Base-by-base conservation (phyloP, 192 early-diverging fungal genomes). In the Rhizophagus clarus region DNA sequence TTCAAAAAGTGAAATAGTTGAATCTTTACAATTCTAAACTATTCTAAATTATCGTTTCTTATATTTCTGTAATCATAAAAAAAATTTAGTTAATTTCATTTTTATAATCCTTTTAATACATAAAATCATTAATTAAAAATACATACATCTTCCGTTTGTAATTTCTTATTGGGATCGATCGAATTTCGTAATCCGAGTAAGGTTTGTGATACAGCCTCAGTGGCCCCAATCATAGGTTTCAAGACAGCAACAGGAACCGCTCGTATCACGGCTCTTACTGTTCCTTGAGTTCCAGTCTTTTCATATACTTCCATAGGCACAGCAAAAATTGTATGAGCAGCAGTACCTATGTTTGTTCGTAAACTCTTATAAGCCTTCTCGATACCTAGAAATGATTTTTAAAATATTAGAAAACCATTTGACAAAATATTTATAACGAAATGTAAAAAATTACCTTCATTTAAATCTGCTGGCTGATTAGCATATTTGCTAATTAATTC, bases 211-310 rank as follows among this genome's bases (percentile, higher is more conserved):
- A 97, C 91, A 0, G 96, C 97, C 64, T 97, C 97, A 0, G 96
- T 93, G 1, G 94, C 93, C 0, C 97, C 96, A 84, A 99, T 98
- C 92, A 98, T 95, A 1, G 97, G 97, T 83, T 94, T 95, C 31
- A 99, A 86, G 40, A 97, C 92, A 1, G 97, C 96, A 22, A 96
- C 93, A 0, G 97, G 97, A 32, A 99, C 92, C 3, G 94, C 94
- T 26, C 88, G 83, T 32, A 93, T 91, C 14, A 95, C 93, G 0
- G 94, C 90, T 11, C 85, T 86, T 5, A 90, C 85, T 47, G 91
- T 88, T 64, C 90, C 86, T 64, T 89, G 87, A 5, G 84, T 81
- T 80, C 80, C 87, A 51, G 82, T 87, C 34, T 80, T 86, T 74
- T 95, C 93, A 75, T 94, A 91, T 12, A 95, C 90, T 66, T 96